Evolutionary conservation across 2,329 filamentous ascomycete genomes (phyloP), one percentile per base, ranked within the genome.

Genomic region (Hortaea sp.): DNA sequence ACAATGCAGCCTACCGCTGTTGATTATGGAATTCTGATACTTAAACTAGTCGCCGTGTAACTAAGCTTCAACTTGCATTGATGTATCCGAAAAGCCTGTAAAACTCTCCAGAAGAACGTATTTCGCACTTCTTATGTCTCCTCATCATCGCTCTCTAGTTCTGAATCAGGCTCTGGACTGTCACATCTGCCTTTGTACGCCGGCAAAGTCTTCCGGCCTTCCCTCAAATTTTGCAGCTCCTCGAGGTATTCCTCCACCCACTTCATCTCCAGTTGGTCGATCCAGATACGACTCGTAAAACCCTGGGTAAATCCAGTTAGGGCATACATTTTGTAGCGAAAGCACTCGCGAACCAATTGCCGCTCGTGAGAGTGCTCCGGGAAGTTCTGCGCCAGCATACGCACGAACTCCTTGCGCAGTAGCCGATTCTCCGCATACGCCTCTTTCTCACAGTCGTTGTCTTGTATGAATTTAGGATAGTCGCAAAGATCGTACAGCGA

Each of bases 401-500:
- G 5, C 10, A 54, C 49, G 12, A 54, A 47, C 4, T 41, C 37
- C 29, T 51, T 43, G 27, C 53, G 46, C 10, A 56, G 35, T 2
- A 44, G 10, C 11, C 44, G 45, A 28, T 52, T 54, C 3, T 53
- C 45, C 1, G 4, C 41, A 13, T 44, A 49, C 6, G 28, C 2
- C 3, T 50, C 37, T 7, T 12, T 6, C 6, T 20, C 11, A 7
- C 12, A 7, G 30, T 43, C 28, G 7, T 10, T 9, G 37, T 56
- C 52, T n/a, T 20, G 35, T 29, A 54, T 48, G 37, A 46, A 42
- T 2, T n/a, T n/a, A 6, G 50, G 50, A 13, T 52, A 50, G 7
- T 49, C 48, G 12, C n/a, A 47, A 2, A 51, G 34, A 28, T 46
- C 47, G 45, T 54, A 52, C 2, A 51, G 44, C 4, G 50, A 46